Conservation (phyloP, 2,329 filamentous ascomycete species). For the Cercospora sesami region DNA sequence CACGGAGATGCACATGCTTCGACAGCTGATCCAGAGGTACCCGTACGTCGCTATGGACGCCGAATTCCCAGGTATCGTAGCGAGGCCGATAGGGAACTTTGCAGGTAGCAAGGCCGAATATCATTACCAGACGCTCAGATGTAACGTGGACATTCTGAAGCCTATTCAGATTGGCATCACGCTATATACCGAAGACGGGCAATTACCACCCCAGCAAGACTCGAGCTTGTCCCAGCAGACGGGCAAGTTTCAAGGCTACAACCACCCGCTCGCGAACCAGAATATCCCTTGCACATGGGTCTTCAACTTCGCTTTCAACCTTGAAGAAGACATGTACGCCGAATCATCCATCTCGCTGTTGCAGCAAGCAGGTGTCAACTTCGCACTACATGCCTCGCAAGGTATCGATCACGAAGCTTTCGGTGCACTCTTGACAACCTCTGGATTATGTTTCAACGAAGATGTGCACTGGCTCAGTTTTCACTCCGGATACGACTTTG, state of each 20-base stretch:
- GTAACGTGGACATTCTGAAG: conserved; percentile 95
- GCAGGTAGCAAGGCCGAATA: conserved; percentile 88
- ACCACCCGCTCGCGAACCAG: conserved; percentile 46
- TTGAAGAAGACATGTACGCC: conserved; percentile 96
- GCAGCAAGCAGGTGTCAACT: conserved; percentile 89
- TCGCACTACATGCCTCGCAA: conserved; percentile 76
- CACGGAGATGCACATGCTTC: conserved; percentile 83
- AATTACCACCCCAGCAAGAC: conserved; percentile 72
- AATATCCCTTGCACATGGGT: conserved; percentile 85
- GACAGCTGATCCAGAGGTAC: conserved; percentile 83
- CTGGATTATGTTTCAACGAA: conserved; percentile 82
- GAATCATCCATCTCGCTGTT: conserved; percentile 91
- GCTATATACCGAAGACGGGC: conserved; percentile 85
- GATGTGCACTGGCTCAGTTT: conserved; percentile 96
- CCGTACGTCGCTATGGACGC: conserved; percentile 99
- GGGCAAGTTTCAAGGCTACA: conserved; percentile 45
- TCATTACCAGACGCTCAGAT: conserved; percentile 95
- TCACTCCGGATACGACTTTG: conserved; percentile 97
- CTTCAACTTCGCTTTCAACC: conserved; percentile 97
- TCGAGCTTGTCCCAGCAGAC: conserved; percentile 48
- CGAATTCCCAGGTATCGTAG: conserved; percentile 96
- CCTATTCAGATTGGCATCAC: conserved; percentile 97
- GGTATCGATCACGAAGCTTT: conserved; percentile 91
- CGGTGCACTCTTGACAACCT: conserved; percentile 84
- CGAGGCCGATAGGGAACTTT: conserved; percentile 91